Conservation (phyloP, 108 stramenopile species). For the Conticribra guillardii region DNA sequence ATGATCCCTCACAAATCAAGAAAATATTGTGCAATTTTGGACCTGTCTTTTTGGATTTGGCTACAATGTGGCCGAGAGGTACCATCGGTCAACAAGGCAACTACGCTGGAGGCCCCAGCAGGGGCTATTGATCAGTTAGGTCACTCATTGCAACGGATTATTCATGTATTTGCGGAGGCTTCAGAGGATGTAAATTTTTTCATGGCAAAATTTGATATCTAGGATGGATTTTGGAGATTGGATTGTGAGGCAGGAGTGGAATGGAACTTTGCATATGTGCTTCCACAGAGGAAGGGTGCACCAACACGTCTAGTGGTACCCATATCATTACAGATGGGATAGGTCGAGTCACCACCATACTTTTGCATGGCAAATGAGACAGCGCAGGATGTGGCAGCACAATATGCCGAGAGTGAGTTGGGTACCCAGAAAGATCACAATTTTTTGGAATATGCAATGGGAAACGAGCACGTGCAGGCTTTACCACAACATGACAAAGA, state of each 20-base stretch:
- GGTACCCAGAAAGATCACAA: background rate
- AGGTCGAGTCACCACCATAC: conserved; percentile 3
- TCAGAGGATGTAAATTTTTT: conserved; percentile 5
- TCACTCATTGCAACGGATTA: conserved; percentile 15
- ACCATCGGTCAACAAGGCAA: conserved; percentile 25
- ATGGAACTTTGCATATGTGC: conserved; percentile 28
- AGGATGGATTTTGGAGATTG: conserved; percentile 35
- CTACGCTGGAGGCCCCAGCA: background rate
- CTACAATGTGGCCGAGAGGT: background rate
- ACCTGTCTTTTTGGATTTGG: conserved; percentile 16
- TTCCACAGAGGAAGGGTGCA: background rate
- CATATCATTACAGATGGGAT: background rate
- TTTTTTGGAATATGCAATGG: background rate
- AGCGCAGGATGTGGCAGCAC: background rate
- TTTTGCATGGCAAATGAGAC: background rate
- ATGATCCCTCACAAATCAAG: conserved; percentile 24
- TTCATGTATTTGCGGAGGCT: conserved; percentile 15
- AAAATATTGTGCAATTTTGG: conserved; percentile 18
- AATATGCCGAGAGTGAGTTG: background rate
- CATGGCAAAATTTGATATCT: conserved; percentile 27
- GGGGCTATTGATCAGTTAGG: conserved; percentile 25
- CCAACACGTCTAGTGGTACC: background rate
- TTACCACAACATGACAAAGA: background rate
- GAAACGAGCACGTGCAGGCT: background rate
- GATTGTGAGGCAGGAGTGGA: conserved; percentile 2